Evolutionary conservation across 2,329 filamentous ascomycete species (phyloP).

Genomic region (Dactylellina drechsleri): DNA sequence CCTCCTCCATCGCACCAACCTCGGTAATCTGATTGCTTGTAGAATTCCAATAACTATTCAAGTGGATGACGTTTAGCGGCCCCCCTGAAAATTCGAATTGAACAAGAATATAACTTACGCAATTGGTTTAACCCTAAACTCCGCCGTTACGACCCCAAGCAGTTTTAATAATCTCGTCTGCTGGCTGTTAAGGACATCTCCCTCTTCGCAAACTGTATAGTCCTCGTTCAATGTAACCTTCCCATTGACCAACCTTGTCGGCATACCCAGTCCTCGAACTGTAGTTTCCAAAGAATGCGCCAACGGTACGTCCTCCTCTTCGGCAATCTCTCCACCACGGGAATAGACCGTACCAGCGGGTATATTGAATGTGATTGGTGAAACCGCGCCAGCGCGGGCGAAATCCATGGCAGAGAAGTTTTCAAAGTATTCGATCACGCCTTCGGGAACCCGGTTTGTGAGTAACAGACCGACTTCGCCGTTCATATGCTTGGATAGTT

Average conservation of each 20-base stretch:
- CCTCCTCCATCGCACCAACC: conserved; percentile 50
- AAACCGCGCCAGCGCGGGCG: conserved; percentile 83
- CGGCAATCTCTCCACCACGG: conserved; percentile 78
- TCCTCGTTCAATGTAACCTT: conserved; percentile 79
- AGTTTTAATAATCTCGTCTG: conserved; percentile 95
- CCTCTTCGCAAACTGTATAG: conserved; percentile 84
- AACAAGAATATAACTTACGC: conserved; percentile 68
- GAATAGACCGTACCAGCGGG: conserved; percentile 85
- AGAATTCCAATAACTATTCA: conserved; percentile 44
- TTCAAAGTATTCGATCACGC: conserved; percentile 78
- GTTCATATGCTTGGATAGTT: conserved; percentile 77
- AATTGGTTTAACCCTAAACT: conserved; percentile 84
- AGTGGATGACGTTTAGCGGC: conserved; percentile 9
- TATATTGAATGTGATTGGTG: conserved; percentile 79
- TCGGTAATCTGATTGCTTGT: conserved; percentile 31
- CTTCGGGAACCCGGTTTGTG: conserved; percentile 77
- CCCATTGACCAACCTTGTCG: conserved; percentile 86
- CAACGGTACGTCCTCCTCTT: conserved; percentile 84
- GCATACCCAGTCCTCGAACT: conserved; percentile 86
- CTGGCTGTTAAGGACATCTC: conserved; percentile 84
- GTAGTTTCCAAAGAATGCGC: conserved; percentile 91
- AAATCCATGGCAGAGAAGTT: conserved; percentile 82
- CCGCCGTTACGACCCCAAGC: conserved; percentile 87
- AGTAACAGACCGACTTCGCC: conserved; percentile 91
- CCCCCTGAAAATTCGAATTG: neutral